A percentile compares a stretch with the other conserved stretches of the same genome.
Conservation (phyloP, 768 basidiomycete species). For the Lactifluus echinatus region DNA sequence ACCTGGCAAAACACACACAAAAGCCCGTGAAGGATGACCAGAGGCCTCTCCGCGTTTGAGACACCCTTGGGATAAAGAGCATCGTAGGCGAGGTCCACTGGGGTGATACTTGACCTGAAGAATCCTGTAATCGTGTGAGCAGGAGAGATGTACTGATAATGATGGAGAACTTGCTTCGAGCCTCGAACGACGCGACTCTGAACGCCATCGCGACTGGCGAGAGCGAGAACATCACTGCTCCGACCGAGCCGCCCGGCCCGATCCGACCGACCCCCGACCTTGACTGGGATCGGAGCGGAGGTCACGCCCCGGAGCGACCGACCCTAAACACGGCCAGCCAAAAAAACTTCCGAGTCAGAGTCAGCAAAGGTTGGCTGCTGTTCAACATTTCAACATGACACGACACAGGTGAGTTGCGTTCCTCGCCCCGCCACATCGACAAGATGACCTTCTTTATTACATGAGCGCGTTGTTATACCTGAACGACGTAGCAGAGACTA, state of each 20-base stretch:
- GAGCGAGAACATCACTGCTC: background rate
- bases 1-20: constrained; percentile 36
- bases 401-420: constrained; percentile 18
- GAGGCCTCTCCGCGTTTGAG: constrained; percentile 31
- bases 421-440: constrained; percentile 29
- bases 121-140: constrained; percentile 5
- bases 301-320: constrained; percentile 2
- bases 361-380: too few species aligned
- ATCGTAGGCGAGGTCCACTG: constrained; percentile 29
- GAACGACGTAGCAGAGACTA: constrained; percentile 47
- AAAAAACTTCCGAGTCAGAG: background rate
- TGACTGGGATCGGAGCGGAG: too few species aligned
- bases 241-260: too few species aligned
- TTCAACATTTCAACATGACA: too few species aligned
- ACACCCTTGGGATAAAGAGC: constrained; percentile 17
- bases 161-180: background rate
- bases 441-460: constrained; percentile 48
- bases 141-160: background rate
- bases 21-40: constrained; percentile 56
- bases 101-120: constrained; percentile 9
- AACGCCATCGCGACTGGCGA: background rate
- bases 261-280: too few species aligned
- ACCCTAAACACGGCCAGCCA: constrained; percentile 16
- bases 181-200: background rate
- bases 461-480: constrained; percentile 48